Evolutionary conservation across 140 eudicot species (phyloP).

Genomic region (Anethum foeniculum): DNA sequence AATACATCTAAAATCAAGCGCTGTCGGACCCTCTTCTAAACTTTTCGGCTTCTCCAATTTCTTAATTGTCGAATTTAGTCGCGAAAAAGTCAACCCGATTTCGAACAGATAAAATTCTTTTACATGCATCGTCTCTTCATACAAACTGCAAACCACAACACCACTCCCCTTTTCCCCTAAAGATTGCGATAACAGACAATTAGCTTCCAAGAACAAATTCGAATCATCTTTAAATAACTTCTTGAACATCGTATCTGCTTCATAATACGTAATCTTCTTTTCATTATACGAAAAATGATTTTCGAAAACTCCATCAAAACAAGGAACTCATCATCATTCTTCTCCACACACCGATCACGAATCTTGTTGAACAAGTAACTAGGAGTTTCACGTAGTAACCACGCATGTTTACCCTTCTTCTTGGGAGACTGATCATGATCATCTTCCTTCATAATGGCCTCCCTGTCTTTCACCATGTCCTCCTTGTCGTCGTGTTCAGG

Average conservation of each 20-base stretch:
- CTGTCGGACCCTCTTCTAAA: background rate
- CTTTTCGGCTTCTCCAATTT: background rate
- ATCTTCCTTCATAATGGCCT: too few relatives aligned
- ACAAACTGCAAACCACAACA: background rate
- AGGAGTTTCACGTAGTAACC: background rate
- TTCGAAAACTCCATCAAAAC: background rate
- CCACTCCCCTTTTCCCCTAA: background rate
- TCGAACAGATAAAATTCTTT: background rate
- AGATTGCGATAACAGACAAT: background rate
- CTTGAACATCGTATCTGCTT: background rate
- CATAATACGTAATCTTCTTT: background rate
- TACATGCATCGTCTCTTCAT: background rate
- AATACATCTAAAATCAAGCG: background rate
- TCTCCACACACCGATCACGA: background rate
- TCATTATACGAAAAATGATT: background rate
- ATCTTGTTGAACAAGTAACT: background rate
- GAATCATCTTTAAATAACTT: background rate
- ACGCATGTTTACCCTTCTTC: background rate
- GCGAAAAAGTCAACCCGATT: background rate
- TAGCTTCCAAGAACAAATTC: background rate
- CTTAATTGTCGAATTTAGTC: background rate
- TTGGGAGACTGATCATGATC: background rate
- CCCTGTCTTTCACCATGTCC: too few relatives aligned
- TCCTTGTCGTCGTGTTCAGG: too few relatives aligned
- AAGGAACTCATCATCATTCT: background rate